Evolutionary conservation across 805 yeast genomes (phyloP).

Genomic region (Millerozyma acaciae): DNA sequence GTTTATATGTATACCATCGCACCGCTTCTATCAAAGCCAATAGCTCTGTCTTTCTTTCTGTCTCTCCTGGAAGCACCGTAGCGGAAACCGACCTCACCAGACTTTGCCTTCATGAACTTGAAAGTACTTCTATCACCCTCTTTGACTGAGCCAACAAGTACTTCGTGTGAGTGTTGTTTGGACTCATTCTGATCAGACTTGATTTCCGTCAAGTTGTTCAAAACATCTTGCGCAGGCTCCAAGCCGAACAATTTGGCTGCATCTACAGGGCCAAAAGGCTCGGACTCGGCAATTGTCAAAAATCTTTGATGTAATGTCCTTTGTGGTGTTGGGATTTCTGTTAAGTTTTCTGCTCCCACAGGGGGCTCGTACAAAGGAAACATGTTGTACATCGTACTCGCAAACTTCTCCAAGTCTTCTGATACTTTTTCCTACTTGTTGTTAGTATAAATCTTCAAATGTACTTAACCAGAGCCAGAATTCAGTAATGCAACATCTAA

Average conservation of each 20-base stretch:
- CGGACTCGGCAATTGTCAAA: slow-evolving; percentile 86
- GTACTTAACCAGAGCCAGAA: slow-evolving; percentile 2
- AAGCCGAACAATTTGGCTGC: slow-evolving; percentile 82
- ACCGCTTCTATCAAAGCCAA: slow-evolving; percentile 69
- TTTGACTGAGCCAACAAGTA: slow-evolving; percentile 51
- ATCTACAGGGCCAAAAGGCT: slow-evolving; percentile 93
- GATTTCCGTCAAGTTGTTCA: slow-evolving; percentile 62
- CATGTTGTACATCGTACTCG: slow-evolving; percentile 65
- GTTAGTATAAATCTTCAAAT: slow-evolving; percentile 31
- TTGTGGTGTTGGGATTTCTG: slow-evolving; percentile 91
- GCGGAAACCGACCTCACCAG: slow-evolving; percentile 84
- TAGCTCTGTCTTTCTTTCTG: slow-evolving; percentile 74
- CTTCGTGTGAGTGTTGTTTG: slow-evolving; percentile 26
- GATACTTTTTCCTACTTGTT: slow-evolving; percentile 42
- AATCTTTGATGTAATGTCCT: slow-evolving; percentile 80
- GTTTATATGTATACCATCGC: slow-evolving; percentile 40
- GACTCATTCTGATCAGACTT: slow-evolving; percentile 46
- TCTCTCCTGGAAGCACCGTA: slow-evolving; percentile 91
- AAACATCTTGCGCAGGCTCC: slow-evolving; percentile 82
- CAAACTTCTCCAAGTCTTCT: slow-evolving; percentile 56
- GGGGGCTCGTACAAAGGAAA: slow-evolving; percentile 63
- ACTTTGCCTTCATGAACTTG: slow-evolving; percentile 72
- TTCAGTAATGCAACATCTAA: slow-evolving; percentile 34
- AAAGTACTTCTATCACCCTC: slow-evolving; percentile 70
- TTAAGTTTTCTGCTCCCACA: slow-evolving; percentile 61